Base-by-base conservation (phyloP, 805 yeast species). In the Kuraishia hungarica region DNA sequence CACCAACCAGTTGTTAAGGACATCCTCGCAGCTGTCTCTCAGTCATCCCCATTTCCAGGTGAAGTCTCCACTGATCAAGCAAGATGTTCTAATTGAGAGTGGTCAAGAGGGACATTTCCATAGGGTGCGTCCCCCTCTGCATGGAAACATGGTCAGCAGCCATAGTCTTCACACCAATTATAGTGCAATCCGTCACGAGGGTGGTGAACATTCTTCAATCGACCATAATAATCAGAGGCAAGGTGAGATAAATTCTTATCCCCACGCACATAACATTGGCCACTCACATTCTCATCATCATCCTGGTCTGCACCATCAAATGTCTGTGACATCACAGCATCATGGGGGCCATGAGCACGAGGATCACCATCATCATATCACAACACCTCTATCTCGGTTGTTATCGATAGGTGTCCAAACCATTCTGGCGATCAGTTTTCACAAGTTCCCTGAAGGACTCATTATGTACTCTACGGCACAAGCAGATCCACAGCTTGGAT, bases 361-460 rank as follows among this genome's bases (percentile, higher is more conserved):
- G 10, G 55, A 53, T 35, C 96, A 89, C 62, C 96, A 87, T 64
- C 97, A 90, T 67, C 89, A 87, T 63, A 77, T 88, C 21, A 83
- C 82, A 55, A 83, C 96, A 0, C 92, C 94, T 1, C 72, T 86
- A 19, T 85, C 96, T 0, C 78, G 89, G 56, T 71, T 93, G n/a
- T 70, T 93, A 11, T 81, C 96, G 4, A 90, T 93, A 56, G 97
- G 97, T 2, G 67, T 94, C 22, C 97, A 94, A 67, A 93, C 98
- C 0, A 83, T 92, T 6, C 67, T 92, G 53, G 98, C 96, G 0
- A 82, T 93, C 28, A 81, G 96, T 0, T 70, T 94, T 28, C 99
- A 93, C 71, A 92, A 94, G 67, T 76, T 93, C 24, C 99, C 99
- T 0, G 99, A 93, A 70, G 99, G 99, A 0, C 89, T 93, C 64